These are phyloP conservation scores for Phytomonas francai DNA, from an alignment of 208 protist genomes.

Conservation along the genomic window DNA sequence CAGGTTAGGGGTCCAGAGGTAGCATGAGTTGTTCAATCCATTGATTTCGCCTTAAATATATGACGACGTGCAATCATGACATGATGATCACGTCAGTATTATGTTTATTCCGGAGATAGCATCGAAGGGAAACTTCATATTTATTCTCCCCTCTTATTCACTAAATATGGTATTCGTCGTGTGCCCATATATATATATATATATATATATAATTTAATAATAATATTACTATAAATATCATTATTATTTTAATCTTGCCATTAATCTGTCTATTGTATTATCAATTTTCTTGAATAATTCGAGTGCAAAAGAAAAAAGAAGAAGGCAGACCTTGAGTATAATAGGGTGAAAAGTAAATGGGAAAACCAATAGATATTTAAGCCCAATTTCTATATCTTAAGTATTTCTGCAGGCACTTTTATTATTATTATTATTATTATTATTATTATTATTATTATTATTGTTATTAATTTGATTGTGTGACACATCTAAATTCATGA, in stretches of 20 bases:
- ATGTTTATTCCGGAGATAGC: too few species aligned
- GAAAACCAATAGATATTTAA: conserved; percentile 1
- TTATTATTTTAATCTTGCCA: conserved; percentile 16
- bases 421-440: conserved; percentile 23
- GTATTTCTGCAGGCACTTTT: conserved; percentile 3
- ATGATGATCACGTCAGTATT: too few species aligned
- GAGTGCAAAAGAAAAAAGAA: neutral
- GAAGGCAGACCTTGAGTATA: neutral
- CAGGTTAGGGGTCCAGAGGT: too few species aligned
- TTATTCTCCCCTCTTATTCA: too few species aligned
- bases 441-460: conserved; percentile 25
- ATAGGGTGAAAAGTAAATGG: neutral
- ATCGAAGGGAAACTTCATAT: too few species aligned
- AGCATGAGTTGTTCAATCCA: too few species aligned
- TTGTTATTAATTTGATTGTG: conserved; percentile 12
- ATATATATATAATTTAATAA: neutral
- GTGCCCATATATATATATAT: too few species aligned
- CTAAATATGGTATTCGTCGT: too few species aligned
- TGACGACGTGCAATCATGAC: too few species aligned
- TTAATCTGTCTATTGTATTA: conserved; percentile 12
- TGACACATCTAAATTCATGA: neutral
- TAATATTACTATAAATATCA: conserved; percentile 8
- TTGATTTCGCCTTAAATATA: too few species aligned
- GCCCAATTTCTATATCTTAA: neutral
- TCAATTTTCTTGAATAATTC: conserved; percentile 15